These are phyloP conservation scores for Dryas drummondii DNA, from an alignment of 306 rosid species.

Conservation along the genomic window DNA sequence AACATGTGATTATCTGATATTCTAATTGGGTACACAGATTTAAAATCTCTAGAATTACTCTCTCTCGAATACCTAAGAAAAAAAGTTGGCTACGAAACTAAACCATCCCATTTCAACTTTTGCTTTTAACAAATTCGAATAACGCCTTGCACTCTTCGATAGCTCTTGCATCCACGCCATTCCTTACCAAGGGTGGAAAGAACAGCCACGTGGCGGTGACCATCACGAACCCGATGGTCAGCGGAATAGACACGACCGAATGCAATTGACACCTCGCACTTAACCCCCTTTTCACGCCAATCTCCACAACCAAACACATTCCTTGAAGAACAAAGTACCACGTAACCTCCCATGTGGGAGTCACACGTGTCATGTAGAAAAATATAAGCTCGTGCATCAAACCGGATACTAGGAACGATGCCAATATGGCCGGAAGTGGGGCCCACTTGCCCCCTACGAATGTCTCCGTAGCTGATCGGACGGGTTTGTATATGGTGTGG, in stretches of 20 bases:
- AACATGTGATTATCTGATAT: too few species aligned
- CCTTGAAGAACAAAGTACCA: conserved; percentile 36
- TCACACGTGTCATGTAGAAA: conserved; percentile 24
- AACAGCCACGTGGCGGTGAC: conserved; percentile 35
- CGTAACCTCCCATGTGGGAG: conserved; percentile 42
- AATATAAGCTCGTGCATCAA: conserved; percentile 35
- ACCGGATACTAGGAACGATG: conserved; percentile 34
- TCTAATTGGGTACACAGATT: too few species aligned
- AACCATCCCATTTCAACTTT: neutral
- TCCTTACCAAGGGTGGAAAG: conserved; percentile 32
- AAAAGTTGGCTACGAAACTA: too few species aligned
- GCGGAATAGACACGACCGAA: conserved; percentile 13
- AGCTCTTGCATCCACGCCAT: conserved; percentile 13
- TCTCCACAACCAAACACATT: conserved; percentile 26
- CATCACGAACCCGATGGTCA: conserved; percentile 29
- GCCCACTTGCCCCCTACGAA: neutral
- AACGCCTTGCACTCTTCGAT: conserved; percentile 8
- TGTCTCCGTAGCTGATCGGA: conserved; percentile 1
- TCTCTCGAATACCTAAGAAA: too few species aligned
- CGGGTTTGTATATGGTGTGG: conserved; percentile 22
- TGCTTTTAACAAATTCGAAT: neutral
- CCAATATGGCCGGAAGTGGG: neutral
- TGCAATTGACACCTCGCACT: conserved; percentile 6
- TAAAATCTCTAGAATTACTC: too few species aligned
- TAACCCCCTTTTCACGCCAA: conserved; percentile 6